phyloP scores from a whole-genome alignment of 768 basidiomycete genomes.

The Boletus rubescentipes region DNA sequence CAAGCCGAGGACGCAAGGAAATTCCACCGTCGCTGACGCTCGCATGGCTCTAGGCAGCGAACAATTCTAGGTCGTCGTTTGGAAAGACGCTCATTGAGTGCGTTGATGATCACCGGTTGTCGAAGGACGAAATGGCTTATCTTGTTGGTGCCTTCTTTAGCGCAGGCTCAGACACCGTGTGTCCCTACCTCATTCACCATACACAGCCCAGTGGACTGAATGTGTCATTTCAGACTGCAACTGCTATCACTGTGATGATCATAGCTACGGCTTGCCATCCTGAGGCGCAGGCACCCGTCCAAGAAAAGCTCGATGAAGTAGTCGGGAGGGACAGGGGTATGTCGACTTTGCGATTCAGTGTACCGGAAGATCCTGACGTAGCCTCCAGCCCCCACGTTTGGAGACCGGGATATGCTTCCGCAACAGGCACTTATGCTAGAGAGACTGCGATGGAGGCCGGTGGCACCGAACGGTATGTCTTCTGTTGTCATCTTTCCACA shows the following conservation, averaged over 20 bases:
- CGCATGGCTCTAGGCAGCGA: conserved; percentile 2
- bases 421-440: conserved; percentile 37
- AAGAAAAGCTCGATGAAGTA: conserved; percentile 50
- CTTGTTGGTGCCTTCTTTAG: conserved; percentile 61
- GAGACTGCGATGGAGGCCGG: conserved; percentile 35
- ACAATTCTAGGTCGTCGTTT: conserved; percentile 34
- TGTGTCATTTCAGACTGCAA: conserved; percentile 36
- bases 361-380: neutral
- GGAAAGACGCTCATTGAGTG: conserved; percentile 52
- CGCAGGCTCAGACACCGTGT: conserved; percentile 54
- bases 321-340: conserved; percentile 37
- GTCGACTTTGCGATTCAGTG: neutral
- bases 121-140: conserved; percentile 53
- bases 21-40: neutral
- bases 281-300: conserved; percentile 45
- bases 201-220: neutral
- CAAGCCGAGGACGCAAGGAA: neutral
- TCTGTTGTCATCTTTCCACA: neutral
- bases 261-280: conserved; percentile 52
- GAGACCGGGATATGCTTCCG: conserved; percentile 31
- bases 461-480: conserved; percentile 28
- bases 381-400: conserved; percentile 34
- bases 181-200: neutral
- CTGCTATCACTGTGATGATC: conserved; percentile 47
- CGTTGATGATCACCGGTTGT: conserved; percentile 46